Conservation (phyloP, 2,329 filamentous ascomycete species). For the Xylariaceae sp. region DNA sequence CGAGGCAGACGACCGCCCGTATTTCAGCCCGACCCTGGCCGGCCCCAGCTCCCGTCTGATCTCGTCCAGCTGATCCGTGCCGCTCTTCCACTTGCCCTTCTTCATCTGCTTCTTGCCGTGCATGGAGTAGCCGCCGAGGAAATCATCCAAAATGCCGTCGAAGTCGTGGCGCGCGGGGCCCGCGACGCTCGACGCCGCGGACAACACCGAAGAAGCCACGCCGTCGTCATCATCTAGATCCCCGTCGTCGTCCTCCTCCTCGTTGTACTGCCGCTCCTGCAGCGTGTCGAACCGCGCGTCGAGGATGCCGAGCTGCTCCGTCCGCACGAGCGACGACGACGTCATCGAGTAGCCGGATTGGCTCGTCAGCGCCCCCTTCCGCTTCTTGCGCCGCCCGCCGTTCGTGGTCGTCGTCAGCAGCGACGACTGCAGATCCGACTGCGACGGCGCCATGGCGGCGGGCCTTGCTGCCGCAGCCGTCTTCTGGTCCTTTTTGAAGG, state of each 20-base stretch:
- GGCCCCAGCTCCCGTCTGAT: constrained; percentile 79
- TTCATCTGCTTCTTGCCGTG: constrained; percentile 75
- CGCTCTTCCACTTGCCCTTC: constrained; percentile 78
- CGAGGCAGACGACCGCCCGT: constrained; percentile 18
- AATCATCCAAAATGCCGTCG: constrained; percentile 89
- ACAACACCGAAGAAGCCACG: constrained; percentile 61
- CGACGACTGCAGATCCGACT: constrained; percentile 69
- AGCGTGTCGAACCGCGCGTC: constrained; percentile 92
- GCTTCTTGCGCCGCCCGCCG: constrained; percentile 86
- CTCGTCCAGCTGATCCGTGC: constrained; percentile 88
- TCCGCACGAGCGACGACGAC: constrained; percentile 82
- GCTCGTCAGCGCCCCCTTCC: constrained; percentile 89
- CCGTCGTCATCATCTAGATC: no score
- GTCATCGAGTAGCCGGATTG: constrained; percentile 91
- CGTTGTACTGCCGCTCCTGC: constrained; percentile 70
- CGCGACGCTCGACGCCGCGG: constrained; percentile 66
- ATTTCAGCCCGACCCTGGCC: constrained; percentile 57
- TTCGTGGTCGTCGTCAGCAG: constrained; percentile 76
- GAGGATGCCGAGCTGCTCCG: constrained; percentile 80
- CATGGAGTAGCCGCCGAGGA: constrained; percentile 74
- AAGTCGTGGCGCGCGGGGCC: constrained; percentile 78
- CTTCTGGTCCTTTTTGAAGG: constrained; percentile 85
- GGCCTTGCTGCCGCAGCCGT: constrained; percentile 44
- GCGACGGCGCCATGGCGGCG: constrained; percentile 48
- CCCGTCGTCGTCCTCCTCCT: constrained; percentile 51